A percentile compares a stretch with the other conserved stretches of the same genome.
phyloP scores from a whole-genome alignment of 768 basidiomycete genomes.

The Harrya chromipes region DNA sequence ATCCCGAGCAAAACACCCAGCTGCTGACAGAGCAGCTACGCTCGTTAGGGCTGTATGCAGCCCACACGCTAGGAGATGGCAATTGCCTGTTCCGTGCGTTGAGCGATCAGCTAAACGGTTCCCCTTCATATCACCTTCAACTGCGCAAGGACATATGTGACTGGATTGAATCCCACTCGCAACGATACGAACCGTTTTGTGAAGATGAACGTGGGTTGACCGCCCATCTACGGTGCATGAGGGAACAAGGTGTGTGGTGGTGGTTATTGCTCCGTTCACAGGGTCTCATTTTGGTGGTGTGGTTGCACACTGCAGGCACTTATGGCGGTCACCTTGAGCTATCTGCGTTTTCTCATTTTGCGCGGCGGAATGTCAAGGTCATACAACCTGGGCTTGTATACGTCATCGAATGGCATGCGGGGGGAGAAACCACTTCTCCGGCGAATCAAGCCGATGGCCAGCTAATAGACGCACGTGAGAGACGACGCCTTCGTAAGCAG shows the following conservation, averaged over 20 bases:
- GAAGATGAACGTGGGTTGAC: conserved; percentile 79
- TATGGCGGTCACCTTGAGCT: conserved; percentile 94
- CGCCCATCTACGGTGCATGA: conserved; percentile 73
- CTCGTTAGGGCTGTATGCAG: conserved; percentile 81
- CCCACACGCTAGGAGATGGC: conserved; percentile 82
- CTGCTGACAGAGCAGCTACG: conserved; percentile 72
- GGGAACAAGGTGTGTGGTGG: conserved; percentile 58
- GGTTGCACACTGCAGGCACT: conserved; percentile 50
- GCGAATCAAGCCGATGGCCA: conserved; percentile 25
- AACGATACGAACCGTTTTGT: conserved; percentile 82
- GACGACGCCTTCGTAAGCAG: conserved; percentile 41
- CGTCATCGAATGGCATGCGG: conserved; percentile 79
- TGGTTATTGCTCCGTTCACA: neutral
- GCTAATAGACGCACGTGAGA: conserved; percentile 40
- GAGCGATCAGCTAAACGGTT: conserved; percentile 83
- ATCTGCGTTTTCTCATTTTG: conserved; percentile 87
- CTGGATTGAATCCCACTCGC: conserved; percentile 67
- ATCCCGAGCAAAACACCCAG: conserved; percentile 63
- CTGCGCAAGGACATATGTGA: conserved; percentile 78
- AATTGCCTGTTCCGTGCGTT: conserved; percentile 93
- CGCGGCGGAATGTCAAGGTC: conserved; percentile 79
- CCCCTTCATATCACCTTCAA: conserved; percentile 62
- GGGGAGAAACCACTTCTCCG: conserved; percentile 40
- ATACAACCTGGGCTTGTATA: conserved; percentile 90
- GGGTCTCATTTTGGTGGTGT: conserved; percentile 3